Evolutionary conservation across 2,329 filamentous ascomycete genomes (phyloP).

Genomic region (Diplodia sapinea): DNA sequence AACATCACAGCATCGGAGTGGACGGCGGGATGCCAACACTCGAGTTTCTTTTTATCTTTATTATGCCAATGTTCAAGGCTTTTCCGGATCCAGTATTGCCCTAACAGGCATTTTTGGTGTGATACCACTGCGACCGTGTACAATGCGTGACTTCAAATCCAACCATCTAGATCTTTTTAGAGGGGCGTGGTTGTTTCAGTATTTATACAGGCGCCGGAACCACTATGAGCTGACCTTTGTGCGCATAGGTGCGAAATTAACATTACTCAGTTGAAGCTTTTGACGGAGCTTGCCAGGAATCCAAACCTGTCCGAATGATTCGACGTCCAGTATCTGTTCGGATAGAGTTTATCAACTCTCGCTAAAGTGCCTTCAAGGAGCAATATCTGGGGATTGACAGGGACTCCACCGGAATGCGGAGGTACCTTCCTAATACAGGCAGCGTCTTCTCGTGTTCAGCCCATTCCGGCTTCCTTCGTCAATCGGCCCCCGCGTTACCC

Average conservation of each 20-base stretch:
- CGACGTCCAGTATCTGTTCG: not conserved
- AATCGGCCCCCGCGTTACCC: constrained; percentile 18
- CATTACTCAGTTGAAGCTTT: not conserved
- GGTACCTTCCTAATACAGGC: constrained; percentile 6
- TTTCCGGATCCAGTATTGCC: not conserved
- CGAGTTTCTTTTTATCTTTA: not conserved
- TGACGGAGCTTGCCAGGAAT: not conserved
- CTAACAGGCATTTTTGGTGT: not conserved
- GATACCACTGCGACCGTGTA: not conserved
- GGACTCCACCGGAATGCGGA: constrained; percentile 1
- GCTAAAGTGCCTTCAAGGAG: not conserved
- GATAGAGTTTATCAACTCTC: not conserved
- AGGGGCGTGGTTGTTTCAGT: not conserved
- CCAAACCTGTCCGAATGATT: too few species aligned
- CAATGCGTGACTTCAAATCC: not conserved
- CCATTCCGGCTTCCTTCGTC: not conserved
- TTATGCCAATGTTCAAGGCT: not conserved
- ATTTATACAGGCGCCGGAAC: not conserved
- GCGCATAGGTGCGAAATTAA: not conserved
- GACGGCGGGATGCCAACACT: not conserved
- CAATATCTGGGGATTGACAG: not conserved
- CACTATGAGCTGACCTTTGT: not conserved
- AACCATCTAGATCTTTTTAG: not conserved
- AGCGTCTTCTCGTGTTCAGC: not conserved
- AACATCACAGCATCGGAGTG: not conserved